Evolutionary conservation across 1,139 yeast genomes (phyloP).

Genomic region (Pichia inconspicua): DNA sequence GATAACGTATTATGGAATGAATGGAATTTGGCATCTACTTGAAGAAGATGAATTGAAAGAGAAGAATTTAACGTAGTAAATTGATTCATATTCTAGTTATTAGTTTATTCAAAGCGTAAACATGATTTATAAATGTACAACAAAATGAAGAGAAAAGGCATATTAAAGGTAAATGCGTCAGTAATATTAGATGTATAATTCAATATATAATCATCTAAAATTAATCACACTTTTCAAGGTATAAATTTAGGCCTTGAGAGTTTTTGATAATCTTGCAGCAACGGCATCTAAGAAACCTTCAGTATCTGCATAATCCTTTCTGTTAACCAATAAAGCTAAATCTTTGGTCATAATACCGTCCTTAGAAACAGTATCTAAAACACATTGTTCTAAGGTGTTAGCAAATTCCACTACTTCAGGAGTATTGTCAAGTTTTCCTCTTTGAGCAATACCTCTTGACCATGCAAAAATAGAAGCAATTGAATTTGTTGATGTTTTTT

Average conservation of each 20-base stretch:
- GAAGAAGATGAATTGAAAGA: slow-evolving; percentile 23
- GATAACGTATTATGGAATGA: slow-evolving; percentile 35
- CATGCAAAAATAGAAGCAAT: slow-evolving; percentile 98
- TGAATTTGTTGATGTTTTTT: slow-evolving; percentile 96
- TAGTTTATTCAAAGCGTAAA: slow-evolving; percentile 11
- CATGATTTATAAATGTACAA: slow-evolving; percentile 1
- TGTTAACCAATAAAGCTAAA: slow-evolving; percentile 78
- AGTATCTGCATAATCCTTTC: slow-evolving; percentile 76
- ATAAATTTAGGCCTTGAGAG: slow-evolving; percentile 6
- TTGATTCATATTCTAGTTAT: neutral
- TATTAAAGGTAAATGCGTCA: neutral
- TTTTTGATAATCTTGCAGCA: slow-evolving; percentile 34
- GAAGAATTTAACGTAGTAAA: neutral
- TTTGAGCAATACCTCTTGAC: slow-evolving; percentile 73
- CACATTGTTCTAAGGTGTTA: slow-evolving; percentile 68
- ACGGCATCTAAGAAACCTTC: slow-evolving; percentile 88
- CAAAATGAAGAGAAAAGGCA: neutral
- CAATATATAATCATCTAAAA: slow-evolving; percentile 8
- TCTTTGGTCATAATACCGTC: slow-evolving; percentile 95
- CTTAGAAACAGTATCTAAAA: slow-evolving; percentile 73
- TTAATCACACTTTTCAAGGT: neutral
- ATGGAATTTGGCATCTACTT: slow-evolving; percentile 34
- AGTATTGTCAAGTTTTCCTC: slow-evolving; percentile 82
- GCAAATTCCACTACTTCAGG: slow-evolving; percentile 81
- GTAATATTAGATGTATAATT: slow-evolving; percentile 6